phyloP scores from a whole-genome alignment of 2,329 filamentous ascomycete genomes.

The Myotisia sp. region DNA sequence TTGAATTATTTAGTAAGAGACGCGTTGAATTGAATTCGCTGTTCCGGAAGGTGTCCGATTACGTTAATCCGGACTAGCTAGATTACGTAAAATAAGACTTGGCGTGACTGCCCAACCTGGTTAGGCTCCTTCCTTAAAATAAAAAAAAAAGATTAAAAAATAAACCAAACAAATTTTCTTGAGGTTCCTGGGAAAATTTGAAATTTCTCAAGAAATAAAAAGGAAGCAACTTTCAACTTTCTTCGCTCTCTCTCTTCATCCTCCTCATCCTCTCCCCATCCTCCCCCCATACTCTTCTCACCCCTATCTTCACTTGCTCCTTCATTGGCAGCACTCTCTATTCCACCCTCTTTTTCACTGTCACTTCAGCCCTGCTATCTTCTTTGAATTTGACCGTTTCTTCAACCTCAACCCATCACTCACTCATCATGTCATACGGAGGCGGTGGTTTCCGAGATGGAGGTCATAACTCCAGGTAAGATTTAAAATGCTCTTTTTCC shows the following conservation, averaged over 20 bases:
- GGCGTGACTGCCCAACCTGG: too few species aligned
- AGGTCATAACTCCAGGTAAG: slow-evolving; percentile 30
- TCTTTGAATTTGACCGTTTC: slow-evolving; percentile 8
- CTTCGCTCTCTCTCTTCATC: background rate
- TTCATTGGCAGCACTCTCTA: slow-evolving; percentile 16
- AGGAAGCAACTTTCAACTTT: too few species aligned
- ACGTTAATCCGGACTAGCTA: too few species aligned
- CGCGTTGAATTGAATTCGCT: too few species aligned
- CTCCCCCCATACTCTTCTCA: slow-evolving; percentile 19
- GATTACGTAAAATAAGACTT: too few species aligned
- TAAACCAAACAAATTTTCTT: too few species aligned
- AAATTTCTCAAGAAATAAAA: too few species aligned
- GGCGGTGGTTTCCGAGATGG: slow-evolving; percentile 30
- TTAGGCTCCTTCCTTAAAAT: too few species aligned
- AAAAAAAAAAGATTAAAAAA: too few species aligned
- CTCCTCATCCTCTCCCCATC: slow-evolving; percentile 10
- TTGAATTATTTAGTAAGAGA: too few species aligned
- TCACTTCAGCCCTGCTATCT: slow-evolving; percentile 6
- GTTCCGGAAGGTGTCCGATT: too few species aligned
- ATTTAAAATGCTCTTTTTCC: background rate
- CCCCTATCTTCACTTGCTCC: slow-evolving; percentile 10
- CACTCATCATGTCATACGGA: slow-evolving; percentile 54
- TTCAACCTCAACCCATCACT: slow-evolving; percentile 1
- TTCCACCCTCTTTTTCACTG: slow-evolving; percentile 6
- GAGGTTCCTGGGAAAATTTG: too few species aligned